Evolutionary conservation across 805 yeast genomes (phyloP).

Genomic region (Hermanozyma aechmeae): DNA sequence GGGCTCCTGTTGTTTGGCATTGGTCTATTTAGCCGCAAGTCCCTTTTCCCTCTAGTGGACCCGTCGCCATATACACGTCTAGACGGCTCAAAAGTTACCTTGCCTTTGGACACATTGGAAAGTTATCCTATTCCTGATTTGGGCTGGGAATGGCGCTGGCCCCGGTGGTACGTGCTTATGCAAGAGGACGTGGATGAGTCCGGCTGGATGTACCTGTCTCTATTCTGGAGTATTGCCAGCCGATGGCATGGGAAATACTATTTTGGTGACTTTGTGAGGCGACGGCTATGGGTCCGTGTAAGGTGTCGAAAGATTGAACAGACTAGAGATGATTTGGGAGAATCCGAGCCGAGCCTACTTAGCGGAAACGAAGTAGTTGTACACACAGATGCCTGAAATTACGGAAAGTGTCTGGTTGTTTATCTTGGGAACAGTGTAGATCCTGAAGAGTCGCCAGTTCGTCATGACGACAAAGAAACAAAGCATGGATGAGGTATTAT

Average conservation of each 20-base stretch:
- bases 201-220: constrained; percentile 70
- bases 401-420: too few relatives aligned
- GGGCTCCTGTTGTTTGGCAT: constrained; percentile 45
- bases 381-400: too few relatives aligned
- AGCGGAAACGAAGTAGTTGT: too few relatives aligned
- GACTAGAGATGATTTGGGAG: too few relatives aligned
- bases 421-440: too few relatives aligned
- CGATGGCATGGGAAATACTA: constrained; percentile 60
- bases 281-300: constrained; percentile 61
- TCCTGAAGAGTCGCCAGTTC: too few relatives aligned
- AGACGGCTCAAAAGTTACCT: constrained; percentile 26
- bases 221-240: constrained; percentile 28
- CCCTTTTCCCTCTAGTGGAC: constrained; percentile 40
- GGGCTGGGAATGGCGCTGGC: constrained; percentile 63
- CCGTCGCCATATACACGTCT: constrained; percentile 41
- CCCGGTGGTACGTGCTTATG: constrained; percentile 68
- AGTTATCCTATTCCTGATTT: constrained; percentile 46
- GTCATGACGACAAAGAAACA: too few relatives aligned
- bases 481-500: too few relatives aligned
- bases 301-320: too few relatives aligned
- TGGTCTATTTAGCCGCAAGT: constrained; percentile 37
- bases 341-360: too few relatives aligned
- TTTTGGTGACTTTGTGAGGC: constrained; percentile 54
- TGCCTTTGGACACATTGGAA: constrained; percentile 14
- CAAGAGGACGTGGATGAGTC: constrained; percentile 64